Conservation (phyloP, 2,329 filamentous ascomycete species). For the Tolypocladium tropicale region DNA sequence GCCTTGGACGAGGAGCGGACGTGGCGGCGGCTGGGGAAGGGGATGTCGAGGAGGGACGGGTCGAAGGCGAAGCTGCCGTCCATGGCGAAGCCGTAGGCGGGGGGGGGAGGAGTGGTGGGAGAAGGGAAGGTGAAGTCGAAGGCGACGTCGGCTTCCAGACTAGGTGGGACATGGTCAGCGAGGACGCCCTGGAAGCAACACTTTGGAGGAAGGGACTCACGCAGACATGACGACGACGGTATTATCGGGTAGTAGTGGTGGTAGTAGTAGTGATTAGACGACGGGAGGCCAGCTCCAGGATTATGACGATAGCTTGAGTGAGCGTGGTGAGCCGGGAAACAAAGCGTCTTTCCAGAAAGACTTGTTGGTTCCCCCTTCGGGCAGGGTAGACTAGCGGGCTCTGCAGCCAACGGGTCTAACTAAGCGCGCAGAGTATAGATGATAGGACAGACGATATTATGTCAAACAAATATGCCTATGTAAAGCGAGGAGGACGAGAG, state of each 20-base stretch:
- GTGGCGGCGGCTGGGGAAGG: constrained; percentile 40
- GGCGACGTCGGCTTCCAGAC: constrained; percentile 52
- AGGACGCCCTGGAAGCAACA: too few species aligned
- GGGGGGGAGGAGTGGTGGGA: constrained; percentile 16
- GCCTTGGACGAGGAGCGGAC: constrained; percentile 54
- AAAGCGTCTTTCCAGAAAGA: background rate
- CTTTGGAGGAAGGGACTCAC: constrained; percentile 16
- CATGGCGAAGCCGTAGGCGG: constrained; percentile 12
- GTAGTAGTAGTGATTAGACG: background rate
- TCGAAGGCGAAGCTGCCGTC: constrained; percentile 39
- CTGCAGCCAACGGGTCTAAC: constrained; percentile 1
- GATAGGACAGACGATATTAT: background rate
- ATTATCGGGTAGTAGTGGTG: background rate
- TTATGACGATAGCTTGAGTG: background rate
- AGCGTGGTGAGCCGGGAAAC: constrained; percentile 4
- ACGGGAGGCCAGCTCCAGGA: constrained; percentile 11
- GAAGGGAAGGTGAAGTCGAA: constrained; percentile 50
- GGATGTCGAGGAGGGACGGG: constrained; percentile 43
- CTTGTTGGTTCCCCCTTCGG: background rate
- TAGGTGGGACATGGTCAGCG: too few species aligned
- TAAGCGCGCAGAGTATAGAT: background rate
- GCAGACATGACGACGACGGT: constrained; percentile 19
- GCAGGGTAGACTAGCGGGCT: background rate
- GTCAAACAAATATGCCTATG: background rate
- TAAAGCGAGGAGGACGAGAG: background rate